Percentiles rank a stretch among this genome's conserved stretches.
phyloP scores from a whole-genome alignment of 495 filamentous ascomycete species.

The Penicillium desertorum region DNA sequence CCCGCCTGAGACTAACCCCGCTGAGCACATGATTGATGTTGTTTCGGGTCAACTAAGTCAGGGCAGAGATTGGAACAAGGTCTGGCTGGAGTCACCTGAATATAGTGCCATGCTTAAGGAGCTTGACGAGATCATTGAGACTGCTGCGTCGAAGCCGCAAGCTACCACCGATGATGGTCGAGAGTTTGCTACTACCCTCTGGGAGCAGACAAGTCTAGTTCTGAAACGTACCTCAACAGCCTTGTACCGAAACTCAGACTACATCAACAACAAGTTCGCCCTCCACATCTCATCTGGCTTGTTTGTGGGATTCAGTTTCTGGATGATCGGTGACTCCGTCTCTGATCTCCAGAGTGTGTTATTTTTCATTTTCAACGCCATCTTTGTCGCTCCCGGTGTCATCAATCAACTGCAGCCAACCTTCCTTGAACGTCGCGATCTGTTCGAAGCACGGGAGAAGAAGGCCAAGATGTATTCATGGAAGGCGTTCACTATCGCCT shows the following conservation, averaged over 20 bases:
- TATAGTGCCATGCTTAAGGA: slow-evolving; percentile 46
- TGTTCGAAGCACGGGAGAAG: slow-evolving; percentile 53
- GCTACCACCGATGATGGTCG: slow-evolving; percentile 34
- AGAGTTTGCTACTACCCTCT: slow-evolving; percentile 59
- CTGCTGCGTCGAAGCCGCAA: slow-evolving; percentile 34
- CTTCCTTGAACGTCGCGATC: slow-evolving; percentile 51
- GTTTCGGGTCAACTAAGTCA: slow-evolving; percentile 50
- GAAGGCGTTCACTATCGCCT: slow-evolving; percentile 49
- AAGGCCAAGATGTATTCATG: slow-evolving; percentile 57
- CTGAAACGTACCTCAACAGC: slow-evolving; percentile 56
- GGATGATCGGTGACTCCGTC: slow-evolving; percentile 32
- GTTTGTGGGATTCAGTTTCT: slow-evolving; percentile 45
- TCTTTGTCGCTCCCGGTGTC: slow-evolving; percentile 50
- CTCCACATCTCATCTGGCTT: slow-evolving; percentile 35
- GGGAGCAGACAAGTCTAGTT: slow-evolving; percentile 55
- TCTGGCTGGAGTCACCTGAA: slow-evolving; percentile 61
- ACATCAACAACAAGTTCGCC: slow-evolving; percentile 62
- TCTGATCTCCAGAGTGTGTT: slow-evolving; percentile 29
- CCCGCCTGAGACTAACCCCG: slow-evolving; percentile 70
- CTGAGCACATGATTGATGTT: slow-evolving; percentile 91
- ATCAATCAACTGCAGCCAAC: slow-evolving; percentile 53
- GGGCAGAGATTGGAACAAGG: slow-evolving; percentile 58
- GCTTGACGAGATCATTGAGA: slow-evolving; percentile 53
- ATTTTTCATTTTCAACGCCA: slow-evolving; percentile 51
- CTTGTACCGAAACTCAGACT: slow-evolving; percentile 61